These are phyloP conservation scores for Talaromyces wortmannii DNA, from an alignment of 495 filamentous ascomycete genomes.

Conservation along the genomic window DNA sequence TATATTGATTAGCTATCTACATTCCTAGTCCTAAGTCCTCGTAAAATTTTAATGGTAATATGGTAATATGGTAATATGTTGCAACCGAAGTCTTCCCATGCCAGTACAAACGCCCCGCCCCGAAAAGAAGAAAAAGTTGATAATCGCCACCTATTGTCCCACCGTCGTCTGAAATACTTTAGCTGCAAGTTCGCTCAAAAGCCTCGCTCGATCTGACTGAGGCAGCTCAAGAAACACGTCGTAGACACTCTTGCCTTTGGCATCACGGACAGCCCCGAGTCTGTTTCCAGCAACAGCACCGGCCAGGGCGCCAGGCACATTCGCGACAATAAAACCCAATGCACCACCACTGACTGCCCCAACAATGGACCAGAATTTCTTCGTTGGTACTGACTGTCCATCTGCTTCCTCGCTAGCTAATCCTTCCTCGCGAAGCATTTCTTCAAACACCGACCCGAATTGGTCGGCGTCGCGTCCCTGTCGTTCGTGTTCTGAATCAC, in stretches of 20 bases:
- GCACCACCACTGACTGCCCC: slow-evolving; percentile 84
- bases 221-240: slow-evolving; percentile 80
- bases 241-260: slow-evolving; percentile 92
- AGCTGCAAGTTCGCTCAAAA: slow-evolving; percentile 68
- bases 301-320: slow-evolving; percentile 80
- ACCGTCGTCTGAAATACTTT: slow-evolving; percentile 54
- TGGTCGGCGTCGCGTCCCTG: slow-evolving; percentile 61
- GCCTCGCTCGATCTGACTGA: slow-evolving; percentile 65
- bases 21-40: not conserved
- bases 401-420: slow-evolving; percentile 54
- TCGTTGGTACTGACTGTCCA: slow-evolving; percentile 42
- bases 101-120: not conserved
- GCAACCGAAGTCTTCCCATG: no score
- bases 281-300: slow-evolving; percentile 91
- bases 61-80: no score
- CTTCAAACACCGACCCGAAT: slow-evolving; percentile 90
- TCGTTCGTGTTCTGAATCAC: slow-evolving; percentile 24
- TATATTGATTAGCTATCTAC: not conserved
- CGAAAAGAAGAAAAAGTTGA: not conserved
- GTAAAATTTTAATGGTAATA: no score
- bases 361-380: slow-evolving; percentile 78
- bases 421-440: slow-evolving; percentile 94
- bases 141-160: slow-evolving; percentile 9
- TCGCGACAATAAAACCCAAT: slow-evolving; percentile 90
- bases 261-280: slow-evolving; percentile 80